A percentile compares a stretch with the other conserved stretches of the same genome.
Evolutionary conservation across 164 flowering plant genomes (phyloP).

Genomic region (Macadamia tetraphylla): DNA sequence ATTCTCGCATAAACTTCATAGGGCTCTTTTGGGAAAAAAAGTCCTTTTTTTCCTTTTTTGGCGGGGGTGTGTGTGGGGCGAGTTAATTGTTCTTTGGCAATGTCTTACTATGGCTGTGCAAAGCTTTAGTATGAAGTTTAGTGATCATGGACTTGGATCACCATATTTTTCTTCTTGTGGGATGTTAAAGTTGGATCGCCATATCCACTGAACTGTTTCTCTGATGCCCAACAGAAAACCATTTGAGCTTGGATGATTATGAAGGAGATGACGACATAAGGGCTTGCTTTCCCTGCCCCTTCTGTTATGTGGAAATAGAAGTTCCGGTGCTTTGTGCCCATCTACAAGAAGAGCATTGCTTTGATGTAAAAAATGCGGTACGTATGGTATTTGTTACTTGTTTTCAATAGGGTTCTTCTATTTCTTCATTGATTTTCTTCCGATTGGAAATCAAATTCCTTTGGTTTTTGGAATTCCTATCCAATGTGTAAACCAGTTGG

Average conservation of each 20-base stretch:
- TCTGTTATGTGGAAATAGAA: slow-evolving; percentile 79
- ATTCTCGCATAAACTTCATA: not conserved
- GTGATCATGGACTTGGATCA: not conserved
- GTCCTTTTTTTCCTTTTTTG: too few relatives aligned
- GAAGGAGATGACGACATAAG: slow-evolving; percentile 59
- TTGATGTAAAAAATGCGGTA: slow-evolving; percentile 72
- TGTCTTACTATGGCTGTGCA: not conserved
- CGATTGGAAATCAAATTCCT: not conserved
- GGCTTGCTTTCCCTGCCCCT: slow-evolving; percentile 75
- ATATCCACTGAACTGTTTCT: slow-evolving; percentile 3
- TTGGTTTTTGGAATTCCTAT: too few relatives aligned
- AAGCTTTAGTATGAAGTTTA: not conserved
- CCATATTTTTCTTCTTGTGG: too few relatives aligned
- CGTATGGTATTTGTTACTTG: slow-evolving; percentile 6
- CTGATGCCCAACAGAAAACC: slow-evolving; percentile 30
- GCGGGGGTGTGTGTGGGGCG: too few relatives aligned
- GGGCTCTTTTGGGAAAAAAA: too few relatives aligned
- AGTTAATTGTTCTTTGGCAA: too few relatives aligned
- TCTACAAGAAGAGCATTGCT: slow-evolving; percentile 86
- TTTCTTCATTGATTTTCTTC: not conserved
- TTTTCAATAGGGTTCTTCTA: not conserved
- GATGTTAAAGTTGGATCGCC: too few relatives aligned
- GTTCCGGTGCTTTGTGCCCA: slow-evolving; percentile 48
- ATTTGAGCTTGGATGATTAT: slow-evolving; percentile 31
- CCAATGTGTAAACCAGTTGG: too few relatives aligned